Conservation (phyloP, 495 filamentous ascomycete species). For the Penicilliopsis zonata region DNA sequence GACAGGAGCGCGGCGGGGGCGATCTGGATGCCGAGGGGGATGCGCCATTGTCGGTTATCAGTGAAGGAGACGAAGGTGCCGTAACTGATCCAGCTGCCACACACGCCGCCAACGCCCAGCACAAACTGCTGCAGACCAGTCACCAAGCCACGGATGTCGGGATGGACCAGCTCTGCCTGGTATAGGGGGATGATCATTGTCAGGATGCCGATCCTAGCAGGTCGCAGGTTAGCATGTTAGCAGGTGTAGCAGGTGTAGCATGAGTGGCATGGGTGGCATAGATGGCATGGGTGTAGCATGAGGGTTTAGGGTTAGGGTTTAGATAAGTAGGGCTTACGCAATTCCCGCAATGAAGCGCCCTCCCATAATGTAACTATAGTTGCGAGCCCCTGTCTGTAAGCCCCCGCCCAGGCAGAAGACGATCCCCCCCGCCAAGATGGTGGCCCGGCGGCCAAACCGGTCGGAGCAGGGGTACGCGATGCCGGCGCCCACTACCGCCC, state of each 20-base stretch:
- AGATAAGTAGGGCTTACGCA: no score
- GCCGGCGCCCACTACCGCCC: no score
- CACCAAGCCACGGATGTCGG: slow-evolving; percentile 30
- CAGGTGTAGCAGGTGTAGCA: no score
- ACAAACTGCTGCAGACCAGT: slow-evolving; percentile 33
- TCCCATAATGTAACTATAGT: slow-evolving; percentile 46
- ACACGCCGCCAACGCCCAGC: slow-evolving; percentile 29
- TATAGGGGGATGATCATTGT: slow-evolving; percentile 39
- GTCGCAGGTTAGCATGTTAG: no score
- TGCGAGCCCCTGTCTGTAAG: slow-evolving; percentile 39
- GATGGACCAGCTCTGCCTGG: slow-evolving; percentile 33
- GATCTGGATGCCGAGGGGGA: slow-evolving; percentile 6
- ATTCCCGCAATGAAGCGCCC: slow-evolving; percentile 53
- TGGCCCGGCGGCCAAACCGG: slow-evolving; percentile 37
- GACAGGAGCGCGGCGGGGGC: slow-evolving; percentile 8
- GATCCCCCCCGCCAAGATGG: slow-evolving; percentile 42
- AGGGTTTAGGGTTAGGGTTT: no score
- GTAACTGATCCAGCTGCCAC: slow-evolving; percentile 30
- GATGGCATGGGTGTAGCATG: no score
- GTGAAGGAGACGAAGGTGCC: slow-evolving; percentile 38
- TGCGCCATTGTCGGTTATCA: slow-evolving; percentile 2
- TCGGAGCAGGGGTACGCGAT: no score
- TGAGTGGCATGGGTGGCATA: no score
- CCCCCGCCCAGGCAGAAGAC: slow-evolving; percentile 43
- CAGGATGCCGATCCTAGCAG: slow-evolving; percentile 49